Conservation (phyloP, 176 grass and related monocot species). For the Rhynchospora pubera region DNA sequence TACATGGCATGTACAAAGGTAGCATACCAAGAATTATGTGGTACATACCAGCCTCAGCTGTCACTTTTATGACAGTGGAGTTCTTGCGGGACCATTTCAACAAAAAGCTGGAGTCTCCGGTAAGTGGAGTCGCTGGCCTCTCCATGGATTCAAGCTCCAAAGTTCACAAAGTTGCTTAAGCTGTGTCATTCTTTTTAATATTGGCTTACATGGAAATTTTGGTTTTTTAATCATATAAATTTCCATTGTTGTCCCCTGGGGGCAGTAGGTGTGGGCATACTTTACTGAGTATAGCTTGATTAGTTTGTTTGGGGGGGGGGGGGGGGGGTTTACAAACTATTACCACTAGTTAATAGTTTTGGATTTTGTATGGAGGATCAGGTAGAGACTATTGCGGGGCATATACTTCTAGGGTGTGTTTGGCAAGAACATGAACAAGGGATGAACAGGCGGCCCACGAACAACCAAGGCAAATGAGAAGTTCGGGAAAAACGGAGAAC, state of each 20-base stretch:
- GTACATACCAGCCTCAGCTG: constrained; percentile 85
- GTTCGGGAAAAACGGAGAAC: too few species aligned
- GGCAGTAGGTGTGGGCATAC: not conserved
- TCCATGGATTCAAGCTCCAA: constrained; percentile 41
- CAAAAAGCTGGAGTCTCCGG: constrained; percentile 32
- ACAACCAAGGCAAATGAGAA: too few species aligned
- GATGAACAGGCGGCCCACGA: too few species aligned
- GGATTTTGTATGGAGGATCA: not conserved
- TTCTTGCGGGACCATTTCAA: constrained; percentile 85
- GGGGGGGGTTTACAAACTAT: not conserved
- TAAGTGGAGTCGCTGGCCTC: constrained; percentile 26
- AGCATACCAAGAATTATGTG: constrained; percentile 81
- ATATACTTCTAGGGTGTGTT: too few species aligned
- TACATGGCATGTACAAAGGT: constrained; percentile 75
- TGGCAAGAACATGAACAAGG: too few species aligned
- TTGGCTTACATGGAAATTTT: not conserved
- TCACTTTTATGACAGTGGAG: constrained; percentile 97
- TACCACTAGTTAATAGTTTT: not conserved
- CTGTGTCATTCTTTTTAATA: not conserved
- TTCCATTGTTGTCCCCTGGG: not conserved
- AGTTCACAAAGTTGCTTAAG: constrained; percentile 33
- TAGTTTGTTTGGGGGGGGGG: not conserved
- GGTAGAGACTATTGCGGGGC: not conserved
- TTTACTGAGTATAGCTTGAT: constrained; percentile 12
- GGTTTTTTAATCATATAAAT: constrained; percentile 1